Base-by-base conservation (phyloP, 1,284 basidiomycete genomes). In the Malassezia dermatis region DNA sequence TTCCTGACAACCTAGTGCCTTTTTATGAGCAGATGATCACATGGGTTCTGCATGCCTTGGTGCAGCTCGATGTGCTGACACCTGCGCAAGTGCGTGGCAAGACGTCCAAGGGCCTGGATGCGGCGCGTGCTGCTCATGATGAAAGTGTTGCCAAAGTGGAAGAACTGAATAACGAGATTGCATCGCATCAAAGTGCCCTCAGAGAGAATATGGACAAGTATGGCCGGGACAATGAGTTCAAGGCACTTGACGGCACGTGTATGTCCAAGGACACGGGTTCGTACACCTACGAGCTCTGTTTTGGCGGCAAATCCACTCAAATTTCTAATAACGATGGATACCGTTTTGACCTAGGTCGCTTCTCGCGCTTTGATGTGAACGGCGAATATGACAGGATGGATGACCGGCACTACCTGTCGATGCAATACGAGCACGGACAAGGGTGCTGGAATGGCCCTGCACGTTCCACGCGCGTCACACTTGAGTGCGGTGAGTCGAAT, bases 361-460 rank as follows among this genome's bases (percentile, higher is more conserved):
- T 80, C 76, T 91, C 88, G 73, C 76, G 80, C 0, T 81, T 81
- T 1, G 90, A 88, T 86, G 85, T 88, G 69, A 76, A 79, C 11
- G 79, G 79, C 3, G 75, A 78, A 1, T 79, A 80, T 35, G 78
- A 82, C 10, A 80, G 81, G 7, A 83, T 80, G 42, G 93, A 85
- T 76, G 93, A 93, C 76, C 76, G 80, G 46, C 84, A 83, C 64
- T 88, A 93, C 71, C 76, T 43, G 6, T 47, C 26, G 10, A 48
- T 52, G 49, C 44, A 82, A 13, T 96, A 95, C 77, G 83, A 82
- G 32, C 79, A 81, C 43, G 93, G 91, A 31, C 77, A 74, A 44
- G 59, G 84, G 72, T 99, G 93, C 79, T 99, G 93, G 93, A 98
- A 99, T 71, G 93, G 93, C 0, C 93, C 93, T 1, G 81, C 86